These are phyloP conservation scores for Leccinum angustisporum DNA, from an alignment of 1,284 basidiomycete species.

Conservation along the genomic window DNA sequence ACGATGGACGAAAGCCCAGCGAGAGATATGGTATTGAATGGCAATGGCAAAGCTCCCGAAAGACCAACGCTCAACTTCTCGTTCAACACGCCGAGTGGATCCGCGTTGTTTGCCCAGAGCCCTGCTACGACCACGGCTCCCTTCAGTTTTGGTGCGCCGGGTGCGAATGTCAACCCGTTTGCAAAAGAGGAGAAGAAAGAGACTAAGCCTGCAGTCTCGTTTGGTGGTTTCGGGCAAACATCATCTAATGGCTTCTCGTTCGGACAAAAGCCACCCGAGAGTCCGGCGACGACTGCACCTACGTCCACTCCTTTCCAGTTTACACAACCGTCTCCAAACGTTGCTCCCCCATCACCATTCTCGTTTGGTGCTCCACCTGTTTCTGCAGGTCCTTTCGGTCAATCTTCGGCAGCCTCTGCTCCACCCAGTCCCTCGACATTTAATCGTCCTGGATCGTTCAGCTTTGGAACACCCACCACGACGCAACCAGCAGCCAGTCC, in stretches of 20 bases:
- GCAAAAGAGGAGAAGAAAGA: conserved; percentile 36
- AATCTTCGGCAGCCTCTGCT: conserved; percentile 41
- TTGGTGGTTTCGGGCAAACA: conserved; percentile 33
- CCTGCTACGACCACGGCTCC: conserved; percentile 28
- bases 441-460: conserved; percentile 36
- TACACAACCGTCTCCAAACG: conserved; percentile 37
- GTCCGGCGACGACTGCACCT: conserved; percentile 38
- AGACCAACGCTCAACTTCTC: conserved; percentile 46
- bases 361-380: conserved; percentile 43
- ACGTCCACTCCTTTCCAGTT: conserved; percentile 46
- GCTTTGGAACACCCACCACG: conserved; percentile 39
- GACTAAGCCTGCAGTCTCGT: conserved; percentile 26
- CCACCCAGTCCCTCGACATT: conserved; percentile 54
- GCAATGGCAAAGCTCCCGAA: conserved; percentile 30
- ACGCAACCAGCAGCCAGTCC: conserved; percentile 28
- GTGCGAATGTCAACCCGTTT: conserved; percentile 30
- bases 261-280: conserved; percentile 33
- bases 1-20: conserved; percentile 72
- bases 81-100: conserved; percentile 38
- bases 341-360: conserved; percentile 42
- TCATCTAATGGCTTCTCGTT: conserved; percentile 35
- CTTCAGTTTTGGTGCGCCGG: conserved; percentile 32
- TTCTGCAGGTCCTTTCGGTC: conserved; percentile 45
- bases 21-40: conserved; percentile 47
- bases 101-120: conserved; percentile 42